Evolutionary conservation across 768 basidiomycete genomes (phyloP).

Genomic region (Mycena galopus): DNA sequence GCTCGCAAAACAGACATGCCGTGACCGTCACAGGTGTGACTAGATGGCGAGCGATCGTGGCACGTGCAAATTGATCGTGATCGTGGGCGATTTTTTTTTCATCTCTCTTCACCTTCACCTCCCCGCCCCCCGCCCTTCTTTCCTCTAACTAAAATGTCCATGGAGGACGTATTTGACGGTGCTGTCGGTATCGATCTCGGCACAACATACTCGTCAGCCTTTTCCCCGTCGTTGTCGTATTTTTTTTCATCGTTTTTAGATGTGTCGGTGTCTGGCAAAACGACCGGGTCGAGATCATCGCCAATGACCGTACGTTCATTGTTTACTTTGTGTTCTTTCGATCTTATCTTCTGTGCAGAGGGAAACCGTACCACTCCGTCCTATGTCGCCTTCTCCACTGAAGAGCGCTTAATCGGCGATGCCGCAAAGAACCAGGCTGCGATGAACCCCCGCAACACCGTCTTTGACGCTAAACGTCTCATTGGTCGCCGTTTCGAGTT

Average conservation of each 20-base stretch:
- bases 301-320: slow-evolving; percentile 86
- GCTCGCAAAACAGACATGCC: background rate
- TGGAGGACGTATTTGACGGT: slow-evolving; percentile 95
- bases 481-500: slow-evolving; percentile 97
- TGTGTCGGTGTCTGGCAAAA: slow-evolving; percentile 99
- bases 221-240: slow-evolving; percentile 17
- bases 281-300: slow-evolving; percentile 99
- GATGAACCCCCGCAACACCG: slow-evolving; percentile 99
- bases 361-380: slow-evolving; percentile 99
- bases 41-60: too few species aligned
- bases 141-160: slow-evolving; percentile 62
- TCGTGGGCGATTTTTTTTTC: slow-evolving; percentile 53
- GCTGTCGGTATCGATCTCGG: slow-evolving; percentile 98
- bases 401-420: slow-evolving; percentile 98
- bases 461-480: slow-evolving; percentile 99
- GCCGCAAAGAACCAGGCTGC: slow-evolving; percentile 99
- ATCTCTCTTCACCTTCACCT: slow-evolving; percentile 47
- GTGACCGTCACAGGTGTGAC: slow-evolving; percentile 40
- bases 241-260: slow-evolving; percentile 58
- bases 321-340: background rate
- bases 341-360: slow-evolving; percentile 65
- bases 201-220: slow-evolving; percentile 93
- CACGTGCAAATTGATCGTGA: too few species aligned
- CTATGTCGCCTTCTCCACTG: slow-evolving; percentile 97
- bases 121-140: slow-evolving; percentile 53